These are phyloP conservation scores for Penicillium sp. DNA, from an alignment of 2,329 filamentous ascomycete genomes.

Conservation along the genomic window DNA sequence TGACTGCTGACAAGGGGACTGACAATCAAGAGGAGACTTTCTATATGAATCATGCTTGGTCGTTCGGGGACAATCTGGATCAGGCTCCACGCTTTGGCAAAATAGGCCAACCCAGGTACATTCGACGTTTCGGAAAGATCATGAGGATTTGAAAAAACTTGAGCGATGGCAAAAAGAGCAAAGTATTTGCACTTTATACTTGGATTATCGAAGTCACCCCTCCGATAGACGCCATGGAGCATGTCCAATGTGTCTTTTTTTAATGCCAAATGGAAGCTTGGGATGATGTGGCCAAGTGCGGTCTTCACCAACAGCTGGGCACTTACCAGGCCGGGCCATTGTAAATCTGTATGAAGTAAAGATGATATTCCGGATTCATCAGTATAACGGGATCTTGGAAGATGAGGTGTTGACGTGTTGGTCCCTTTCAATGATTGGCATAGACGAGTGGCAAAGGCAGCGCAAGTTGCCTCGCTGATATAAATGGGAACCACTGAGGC, in stretches of 20 bases:
- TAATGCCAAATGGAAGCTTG: slow-evolving; percentile 32
- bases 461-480: slow-evolving; percentile 37
- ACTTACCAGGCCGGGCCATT: slow-evolving; percentile 31
- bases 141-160: slow-evolving; percentile 41
- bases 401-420: slow-evolving; percentile 20
- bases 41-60: slow-evolving; percentile 43
- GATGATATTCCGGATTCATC: slow-evolving; percentile 19
- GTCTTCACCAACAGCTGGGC: slow-evolving; percentile 34
- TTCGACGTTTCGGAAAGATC: slow-evolving; percentile 15
- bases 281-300: slow-evolving; percentile 32
- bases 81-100: slow-evolving; percentile 37
- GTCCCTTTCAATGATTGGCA: slow-evolving; percentile 29
- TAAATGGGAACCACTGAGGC: slow-evolving; percentile 28
- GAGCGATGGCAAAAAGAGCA: slow-evolving; percentile 41
- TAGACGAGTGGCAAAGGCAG: slow-evolving; percentile 35
- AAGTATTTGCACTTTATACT: slow-evolving; percentile 44
- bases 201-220: slow-evolving; percentile 25
- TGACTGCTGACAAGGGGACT: background rate
- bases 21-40: slow-evolving; percentile 40
- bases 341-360: slow-evolving; percentile 15
- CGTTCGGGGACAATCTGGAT: slow-evolving; percentile 43
- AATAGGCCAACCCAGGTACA: slow-evolving; percentile 44
- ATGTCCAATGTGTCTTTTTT: slow-evolving; percentile 36
- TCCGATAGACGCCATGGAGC: slow-evolving; percentile 34
- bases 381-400: slow-evolving; percentile 28